Evolutionary conservation across 148 eudicot species (phyloP).

Genomic region (Chenopodium suecicum): DNA sequence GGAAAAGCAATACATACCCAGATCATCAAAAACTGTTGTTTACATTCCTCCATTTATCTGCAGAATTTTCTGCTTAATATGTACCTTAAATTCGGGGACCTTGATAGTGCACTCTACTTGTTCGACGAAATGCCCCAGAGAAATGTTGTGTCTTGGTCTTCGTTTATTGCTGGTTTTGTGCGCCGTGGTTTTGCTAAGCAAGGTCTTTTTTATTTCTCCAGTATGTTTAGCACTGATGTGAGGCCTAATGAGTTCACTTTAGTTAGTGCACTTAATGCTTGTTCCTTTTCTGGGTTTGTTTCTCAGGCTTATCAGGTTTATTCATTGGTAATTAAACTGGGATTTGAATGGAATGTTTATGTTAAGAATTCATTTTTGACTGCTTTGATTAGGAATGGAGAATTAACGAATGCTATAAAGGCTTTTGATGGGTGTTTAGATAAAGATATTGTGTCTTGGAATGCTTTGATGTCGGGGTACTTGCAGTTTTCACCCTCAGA

Average conservation of each 20-base stretch:
- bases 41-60: slow-evolving; percentile 37
- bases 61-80: slow-evolving; percentile 49
- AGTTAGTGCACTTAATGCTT: slow-evolving; percentile 52
- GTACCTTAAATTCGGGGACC: slow-evolving; percentile 46
- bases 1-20: slow-evolving; percentile 56
- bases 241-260: slow-evolving; percentile 57
- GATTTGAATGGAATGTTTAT: slow-evolving; percentile 47
- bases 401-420: slow-evolving; percentile 35
- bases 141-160: slow-evolving; percentile 65
- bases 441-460: slow-evolving; percentile 69
- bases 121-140: slow-evolving; percentile 67
- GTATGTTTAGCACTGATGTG: slow-evolving; percentile 41
- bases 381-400: slow-evolving; percentile 41
- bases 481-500: slow-evolving; percentile 35
- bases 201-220: slow-evolving; percentile 37
- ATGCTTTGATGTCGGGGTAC: slow-evolving; percentile 58
- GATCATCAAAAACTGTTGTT: slow-evolving; percentile 35
- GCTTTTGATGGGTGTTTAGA: slow-evolving; percentile 35
- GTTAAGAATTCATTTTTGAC: slow-evolving; percentile 51
- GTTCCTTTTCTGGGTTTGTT: slow-evolving; percentile 34
- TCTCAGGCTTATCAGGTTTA: slow-evolving; percentile 39
- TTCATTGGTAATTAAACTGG: slow-evolving; percentile 39
- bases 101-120: slow-evolving; percentile 39
- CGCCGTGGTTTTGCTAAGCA: slow-evolving; percentile 40
- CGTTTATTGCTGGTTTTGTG: slow-evolving; percentile 49